Percentiles rank a stretch among this genome's conserved stretches.
phyloP scores from a whole-genome alignment of 176 grass and related monocot genomes.

The Pharus latifolius region DNA sequence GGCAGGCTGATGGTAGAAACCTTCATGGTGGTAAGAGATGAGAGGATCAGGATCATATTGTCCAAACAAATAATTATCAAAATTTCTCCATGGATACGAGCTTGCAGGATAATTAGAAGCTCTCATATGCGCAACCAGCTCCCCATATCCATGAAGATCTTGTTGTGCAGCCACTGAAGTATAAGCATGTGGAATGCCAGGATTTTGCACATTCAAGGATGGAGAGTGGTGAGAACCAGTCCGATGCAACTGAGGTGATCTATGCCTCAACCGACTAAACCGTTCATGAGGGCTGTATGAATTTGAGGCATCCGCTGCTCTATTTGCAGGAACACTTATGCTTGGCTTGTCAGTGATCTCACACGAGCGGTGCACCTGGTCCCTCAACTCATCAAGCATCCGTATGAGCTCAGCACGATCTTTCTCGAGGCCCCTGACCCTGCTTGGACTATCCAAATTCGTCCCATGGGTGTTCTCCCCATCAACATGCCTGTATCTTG shows the following conservation, averaged over 20 bases:
- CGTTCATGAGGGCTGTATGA: constrained; percentile 25
- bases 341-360: constrained; percentile 37
- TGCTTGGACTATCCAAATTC: constrained; percentile 45
- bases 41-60: constrained; percentile 57
- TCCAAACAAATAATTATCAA: constrained; percentile 53
- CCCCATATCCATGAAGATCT: constrained; percentile 39
- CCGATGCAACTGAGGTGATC: constrained; percentile 26
- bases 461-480: constrained; percentile 8
- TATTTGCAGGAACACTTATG: constrained; percentile 15
- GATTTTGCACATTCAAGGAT: constrained; percentile 22
- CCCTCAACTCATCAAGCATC: constrained; percentile 93
- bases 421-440: constrained; percentile 72
- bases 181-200: constrained; percentile 39
- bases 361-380: constrained; percentile 66
- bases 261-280: constrained; percentile 26
- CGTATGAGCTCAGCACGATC: constrained; percentile 56
- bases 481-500: constrained; percentile 17
- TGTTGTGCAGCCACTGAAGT: constrained; percentile 26
- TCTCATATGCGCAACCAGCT: constrained; percentile 16
- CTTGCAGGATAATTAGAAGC: constrained; percentile 29
- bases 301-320: constrained; percentile 18
- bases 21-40: constrained; percentile 61
- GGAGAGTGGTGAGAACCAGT: constrained; percentile 23
- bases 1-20: constrained; percentile 64
- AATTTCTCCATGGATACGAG: constrained; percentile 31